Percentiles rank a stretch among this genome's conserved stretches.
Evolutionary conservation across 2,329 filamentous ascomycete genomes (phyloP).

Genomic region (Colletotrichum gloeosporioides): DNA sequence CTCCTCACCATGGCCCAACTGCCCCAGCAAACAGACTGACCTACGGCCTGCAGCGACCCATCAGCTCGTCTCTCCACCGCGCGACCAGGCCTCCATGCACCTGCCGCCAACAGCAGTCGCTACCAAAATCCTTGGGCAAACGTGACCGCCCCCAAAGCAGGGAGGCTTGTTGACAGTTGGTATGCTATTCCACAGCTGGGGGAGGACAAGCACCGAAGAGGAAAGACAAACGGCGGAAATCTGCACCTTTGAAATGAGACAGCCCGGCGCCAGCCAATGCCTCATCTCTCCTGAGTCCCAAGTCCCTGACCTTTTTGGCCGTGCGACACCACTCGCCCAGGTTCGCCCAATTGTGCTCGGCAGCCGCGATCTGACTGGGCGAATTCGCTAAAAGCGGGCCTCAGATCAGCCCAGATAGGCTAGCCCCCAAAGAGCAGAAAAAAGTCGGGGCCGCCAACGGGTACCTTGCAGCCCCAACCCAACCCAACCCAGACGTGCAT

Average conservation of each 20-base stretch:
- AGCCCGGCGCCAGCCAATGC: neutral
- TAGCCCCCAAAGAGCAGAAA: neutral
- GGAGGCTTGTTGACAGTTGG: neutral
- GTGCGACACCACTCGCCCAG: neutral
- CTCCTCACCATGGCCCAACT: neutral
- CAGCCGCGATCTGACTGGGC: neutral
- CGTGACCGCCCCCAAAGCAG: neutral
- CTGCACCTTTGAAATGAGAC: constrained; percentile 16
- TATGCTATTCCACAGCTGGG: neutral
- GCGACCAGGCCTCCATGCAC: neutral
- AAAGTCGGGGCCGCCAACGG: neutral
- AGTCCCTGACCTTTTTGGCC: neutral
- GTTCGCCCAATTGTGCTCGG: neutral
- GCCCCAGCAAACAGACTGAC: neutral
- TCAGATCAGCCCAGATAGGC: neutral
- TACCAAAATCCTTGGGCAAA: neutral
- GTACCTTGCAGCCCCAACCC: constrained; percentile 20
- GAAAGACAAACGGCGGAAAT: constrained; percentile 16
- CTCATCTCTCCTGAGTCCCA: neutral
- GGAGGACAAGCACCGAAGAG: constrained; percentile 1
- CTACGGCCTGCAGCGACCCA: neutral
- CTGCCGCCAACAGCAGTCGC: neutral
- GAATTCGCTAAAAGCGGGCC: neutral
- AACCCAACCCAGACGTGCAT: neutral
- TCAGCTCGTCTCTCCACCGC: neutral